Conservation (phyloP, 768 basidiomycete genomes). For the Scleroderma bovista region DNA sequence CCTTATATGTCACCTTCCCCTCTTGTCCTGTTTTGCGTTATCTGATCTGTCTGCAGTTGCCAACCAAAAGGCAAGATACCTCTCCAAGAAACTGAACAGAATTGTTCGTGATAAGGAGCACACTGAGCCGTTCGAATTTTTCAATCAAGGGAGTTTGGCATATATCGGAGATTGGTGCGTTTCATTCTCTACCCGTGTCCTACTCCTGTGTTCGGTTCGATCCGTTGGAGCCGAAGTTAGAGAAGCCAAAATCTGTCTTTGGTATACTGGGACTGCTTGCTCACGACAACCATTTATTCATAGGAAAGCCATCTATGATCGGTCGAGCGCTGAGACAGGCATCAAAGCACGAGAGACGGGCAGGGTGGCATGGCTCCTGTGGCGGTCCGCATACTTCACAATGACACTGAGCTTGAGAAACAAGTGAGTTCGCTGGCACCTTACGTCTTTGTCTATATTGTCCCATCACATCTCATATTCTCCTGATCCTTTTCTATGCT, state of each 20-base stretch:
- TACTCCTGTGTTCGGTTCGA: background rate
- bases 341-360: conserved; percentile 58
- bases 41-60: conserved; percentile 45
- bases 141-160: conserved; percentile 70
- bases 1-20: background rate
- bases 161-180: conserved; percentile 73
- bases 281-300: conserved; percentile 5
- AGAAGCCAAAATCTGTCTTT: background rate
- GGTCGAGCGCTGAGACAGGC: conserved; percentile 44
- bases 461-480: background rate
- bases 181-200: background rate
- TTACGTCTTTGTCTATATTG: background rate
- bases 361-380: conserved; percentile 70
- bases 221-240: background rate
- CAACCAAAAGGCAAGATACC: conserved; percentile 67
- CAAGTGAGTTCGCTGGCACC: conserved; percentile 39
- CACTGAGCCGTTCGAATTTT: conserved; percentile 58
- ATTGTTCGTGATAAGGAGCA: conserved; percentile 45
- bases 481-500: background rate
- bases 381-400: conserved; percentile 79
- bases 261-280: background rate
- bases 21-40: background rate
- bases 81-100: conserved; percentile 61
- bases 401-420: conserved; percentile 69
- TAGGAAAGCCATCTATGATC: conserved; percentile 77